Evolutionary conservation across 164 flowering plant species (phyloP), one percentile per base, ranked within the genome.

Genomic region (Berberis thunbergii): DNA sequence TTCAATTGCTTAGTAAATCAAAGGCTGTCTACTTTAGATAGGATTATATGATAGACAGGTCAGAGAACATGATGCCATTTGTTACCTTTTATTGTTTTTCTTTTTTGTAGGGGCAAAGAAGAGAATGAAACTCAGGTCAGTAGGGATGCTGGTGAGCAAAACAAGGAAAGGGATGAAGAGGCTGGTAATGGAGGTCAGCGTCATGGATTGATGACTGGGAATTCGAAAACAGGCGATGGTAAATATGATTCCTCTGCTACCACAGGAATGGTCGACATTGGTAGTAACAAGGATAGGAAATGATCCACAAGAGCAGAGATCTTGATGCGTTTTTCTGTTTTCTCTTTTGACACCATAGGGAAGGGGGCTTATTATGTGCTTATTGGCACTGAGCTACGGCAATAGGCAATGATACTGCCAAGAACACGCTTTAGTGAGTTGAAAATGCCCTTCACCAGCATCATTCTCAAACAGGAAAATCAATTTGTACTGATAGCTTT

Each of bases 131-230:
- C 26, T 26, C 26, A 26, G 26, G 26, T 26, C 26, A 26, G 61
- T 48, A 79, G 73, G 49, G 81, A 75, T 52, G 81, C 73, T 53
- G 75, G 75, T 7, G 82, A 72, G 52, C 72, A 70, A 67, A 69
- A 65, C 70, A 77, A 68, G 49, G 76, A 60, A 42, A 59, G 70
- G 62, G 89, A 83, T 49, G 86, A 78, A 69, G 88, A 84, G 69
- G 73, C 68, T 65, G 78, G 75, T 43, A 38, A 62, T 5, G 69
- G 50, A 49, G 57, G 59, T 63, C 68, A 63, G 44, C 63, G 41
- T 69, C 77, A 59, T 66, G 73, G 66, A 65, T 52, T 62, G 8
- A 50, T 50, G 2, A 60, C 58, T 38, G 72, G 74, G 67, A 76
- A 71, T 63, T 68, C 66, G 12, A 77, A 63, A 69, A 43, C 62